Conservation (phyloP, 257 asterid genomes). For the Salvia splendens region DNA sequence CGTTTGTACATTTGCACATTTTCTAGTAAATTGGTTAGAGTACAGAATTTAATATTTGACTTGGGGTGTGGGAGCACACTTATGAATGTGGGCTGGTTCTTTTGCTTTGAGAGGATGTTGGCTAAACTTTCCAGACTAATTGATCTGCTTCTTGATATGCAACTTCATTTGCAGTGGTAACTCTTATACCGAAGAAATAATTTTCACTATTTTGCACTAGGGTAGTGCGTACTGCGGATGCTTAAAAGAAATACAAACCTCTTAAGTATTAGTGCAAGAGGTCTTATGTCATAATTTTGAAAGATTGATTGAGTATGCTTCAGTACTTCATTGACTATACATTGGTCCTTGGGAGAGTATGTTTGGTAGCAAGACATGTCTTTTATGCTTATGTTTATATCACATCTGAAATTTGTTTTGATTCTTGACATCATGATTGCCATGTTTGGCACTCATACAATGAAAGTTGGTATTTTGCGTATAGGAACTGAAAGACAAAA, state of each 20-base stretch:
- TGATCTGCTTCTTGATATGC: conserved; percentile 2
- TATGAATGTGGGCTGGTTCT: background rate
- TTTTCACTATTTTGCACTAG: background rate
- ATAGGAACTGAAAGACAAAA: conserved; percentile 74
- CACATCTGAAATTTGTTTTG: conserved; percentile 1
- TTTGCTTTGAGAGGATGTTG: conserved; percentile 15
- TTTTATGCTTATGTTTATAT: conserved; percentile 10
- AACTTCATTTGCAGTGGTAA: conserved; percentile 14
- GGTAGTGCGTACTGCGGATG: conserved; percentile 1
- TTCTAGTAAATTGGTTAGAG: conserved; percentile 12
- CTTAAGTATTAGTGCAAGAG: background rate
- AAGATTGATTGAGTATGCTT: background rate
- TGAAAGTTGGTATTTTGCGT: conserved; percentile 33
- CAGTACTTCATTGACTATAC: background rate
- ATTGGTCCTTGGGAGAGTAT: no score
- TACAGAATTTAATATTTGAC: conserved; percentile 6
- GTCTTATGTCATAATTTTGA: conserved; percentile 5
- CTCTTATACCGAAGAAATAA: background rate
- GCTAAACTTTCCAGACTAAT: background rate
- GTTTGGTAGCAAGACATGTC: background rate
- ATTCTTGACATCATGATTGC: conserved; percentile 7
- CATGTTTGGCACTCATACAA: conserved; percentile 15
- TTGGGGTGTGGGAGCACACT: background rate
- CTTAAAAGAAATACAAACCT: conserved; percentile 8
- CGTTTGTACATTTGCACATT: background rate